Percentiles rank a stretch among this genome's conserved stretches.
Evolutionary conservation across 1,284 basidiomycete genomes (phyloP).

Genomic region (Apiotrichum laibachii): DNA sequence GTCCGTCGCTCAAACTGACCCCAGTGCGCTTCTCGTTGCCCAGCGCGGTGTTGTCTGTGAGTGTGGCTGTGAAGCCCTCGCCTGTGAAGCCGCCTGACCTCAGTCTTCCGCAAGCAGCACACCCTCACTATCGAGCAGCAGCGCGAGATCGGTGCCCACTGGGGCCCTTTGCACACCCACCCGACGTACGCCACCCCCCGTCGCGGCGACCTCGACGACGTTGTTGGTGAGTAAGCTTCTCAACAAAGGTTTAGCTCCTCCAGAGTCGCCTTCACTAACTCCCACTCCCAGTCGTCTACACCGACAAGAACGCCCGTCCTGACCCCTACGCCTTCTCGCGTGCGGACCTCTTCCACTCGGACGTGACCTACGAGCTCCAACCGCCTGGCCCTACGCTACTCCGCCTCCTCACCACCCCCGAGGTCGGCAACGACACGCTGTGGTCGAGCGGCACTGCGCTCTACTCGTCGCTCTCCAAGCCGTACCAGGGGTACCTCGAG

Average conservation of each 20-base stretch:
- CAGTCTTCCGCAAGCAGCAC: slow-evolving; percentile 47
- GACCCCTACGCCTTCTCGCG: slow-evolving; percentile 69
- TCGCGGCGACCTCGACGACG: slow-evolving; percentile 67
- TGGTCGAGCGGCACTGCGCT: slow-evolving; percentile 59
- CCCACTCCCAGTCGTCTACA: slow-evolving; percentile 46
- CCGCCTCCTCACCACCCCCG: slow-evolving; percentile 68
- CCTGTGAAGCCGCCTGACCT: background rate
- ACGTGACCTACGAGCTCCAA: slow-evolving; percentile 75
- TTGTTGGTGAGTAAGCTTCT: slow-evolving; percentile 51
- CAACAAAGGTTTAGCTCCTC: too few species aligned
- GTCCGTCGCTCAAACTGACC: background rate
- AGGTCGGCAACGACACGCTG: slow-evolving; percentile 73
- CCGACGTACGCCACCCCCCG: slow-evolving; percentile 73
- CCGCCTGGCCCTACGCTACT: slow-evolving; percentile 82
- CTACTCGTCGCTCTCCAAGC: slow-evolving; percentile 65
- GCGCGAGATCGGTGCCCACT: slow-evolving; percentile 68
- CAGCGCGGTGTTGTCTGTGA: slow-evolving; percentile 48
- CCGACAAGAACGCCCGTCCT: slow-evolving; percentile 63
- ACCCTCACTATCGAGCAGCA: slow-evolving; percentile 61
- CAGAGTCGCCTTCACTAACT: background rate
- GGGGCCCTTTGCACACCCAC: slow-evolving; percentile 76
- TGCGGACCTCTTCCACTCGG: slow-evolving; percentile 72
- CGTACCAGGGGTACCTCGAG: slow-evolving; percentile 65
- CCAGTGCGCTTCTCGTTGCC: slow-evolving; percentile 39
- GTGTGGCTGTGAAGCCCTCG: slow-evolving; percentile 8